phyloP scores from a whole-genome alignment of 2,329 filamentous ascomycete species.

The Paracoccidioides lutzii region DNA sequence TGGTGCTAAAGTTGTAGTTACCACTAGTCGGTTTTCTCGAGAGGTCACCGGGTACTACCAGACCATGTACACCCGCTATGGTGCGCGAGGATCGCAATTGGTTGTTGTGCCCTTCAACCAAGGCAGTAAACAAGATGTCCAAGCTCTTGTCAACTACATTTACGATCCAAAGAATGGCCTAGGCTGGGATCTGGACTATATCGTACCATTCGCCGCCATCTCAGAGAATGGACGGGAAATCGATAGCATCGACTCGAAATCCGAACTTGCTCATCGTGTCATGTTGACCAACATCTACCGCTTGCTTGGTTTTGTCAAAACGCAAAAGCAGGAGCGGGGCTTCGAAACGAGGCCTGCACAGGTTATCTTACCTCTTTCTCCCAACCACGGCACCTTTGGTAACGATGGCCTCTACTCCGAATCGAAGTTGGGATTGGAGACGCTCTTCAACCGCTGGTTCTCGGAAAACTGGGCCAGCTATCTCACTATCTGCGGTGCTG shows the following conservation, averaged over 20 bases:
- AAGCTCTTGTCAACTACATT: constrained; percentile 88
- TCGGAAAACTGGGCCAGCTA: constrained; percentile 96
- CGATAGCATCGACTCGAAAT: constrained; percentile 91
- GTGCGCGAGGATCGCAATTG: constrained; percentile 85
- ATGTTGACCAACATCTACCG: constrained; percentile 97
- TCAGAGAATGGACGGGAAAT: constrained; percentile 97
- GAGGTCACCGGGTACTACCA: constrained; percentile 99
- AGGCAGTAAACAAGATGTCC: constrained; percentile 94
- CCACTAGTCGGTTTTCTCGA: constrained; percentile 89
- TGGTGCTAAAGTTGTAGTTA: constrained; percentile 92
- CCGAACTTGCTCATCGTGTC: constrained; percentile 93
- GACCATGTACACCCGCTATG: constrained; percentile 91
- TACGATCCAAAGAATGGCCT: constrained; percentile 93
- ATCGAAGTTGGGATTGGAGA: constrained; percentile 93
- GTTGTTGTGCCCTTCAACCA: constrained; percentile 99
- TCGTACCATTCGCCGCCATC: constrained; percentile 93
- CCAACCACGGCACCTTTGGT: constrained; percentile 96
- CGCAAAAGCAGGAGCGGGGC: constrained; percentile 72
- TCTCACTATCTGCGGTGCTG: constrained; percentile 93
- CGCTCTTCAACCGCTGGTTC: constrained; percentile 96
- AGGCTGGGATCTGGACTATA: constrained; percentile 94
- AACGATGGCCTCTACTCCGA: constrained; percentile 97
- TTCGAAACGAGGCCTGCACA: constrained; percentile 94
- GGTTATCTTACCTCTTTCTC: constrained; percentile 87
- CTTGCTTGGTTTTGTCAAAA: constrained; percentile 79